A percentile compares a stretch with the other conserved stretches of the same genome.
Evolutionary conservation across 768 basidiomycete species (phyloP).

Genomic region (Epithele typhae): DNA sequence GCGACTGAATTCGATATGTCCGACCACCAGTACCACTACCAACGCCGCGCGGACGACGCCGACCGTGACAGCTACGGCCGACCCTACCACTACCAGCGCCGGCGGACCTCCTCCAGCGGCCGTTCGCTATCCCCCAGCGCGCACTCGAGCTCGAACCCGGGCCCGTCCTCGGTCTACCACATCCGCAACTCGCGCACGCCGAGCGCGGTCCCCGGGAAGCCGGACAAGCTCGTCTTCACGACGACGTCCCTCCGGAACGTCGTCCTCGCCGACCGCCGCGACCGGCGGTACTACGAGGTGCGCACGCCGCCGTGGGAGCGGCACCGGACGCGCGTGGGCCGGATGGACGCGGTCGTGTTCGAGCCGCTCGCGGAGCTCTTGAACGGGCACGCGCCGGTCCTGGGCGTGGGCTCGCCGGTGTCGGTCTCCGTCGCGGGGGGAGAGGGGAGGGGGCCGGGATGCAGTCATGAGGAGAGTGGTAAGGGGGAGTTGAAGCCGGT

Average conservation of each 20-base stretch:
- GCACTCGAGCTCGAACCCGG: neutral
- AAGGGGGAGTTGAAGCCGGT: slow-evolving; percentile 22
- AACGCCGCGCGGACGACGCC: too few relatives aligned
- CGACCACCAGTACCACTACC: too few relatives aligned
- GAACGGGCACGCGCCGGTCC: slow-evolving; percentile 26
- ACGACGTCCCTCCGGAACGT: slow-evolving; percentile 35
- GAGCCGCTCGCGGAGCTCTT: slow-evolving; percentile 29
- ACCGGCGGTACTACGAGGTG: slow-evolving; percentile 37
- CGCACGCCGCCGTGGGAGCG: slow-evolving; percentile 35
- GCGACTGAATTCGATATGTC: too few relatives aligned
- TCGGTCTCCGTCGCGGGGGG: slow-evolving; percentile 24
- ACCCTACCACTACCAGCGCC: too few relatives aligned
- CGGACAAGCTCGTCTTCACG: slow-evolving; percentile 30
- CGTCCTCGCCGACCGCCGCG: slow-evolving; percentile 33
- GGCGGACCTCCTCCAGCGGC: too few relatives aligned
- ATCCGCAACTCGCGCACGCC: slow-evolving; percentile 2
- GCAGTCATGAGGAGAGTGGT: slow-evolving; percentile 20
- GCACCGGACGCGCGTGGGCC: slow-evolving; percentile 29
- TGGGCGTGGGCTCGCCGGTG: too few relatives aligned
- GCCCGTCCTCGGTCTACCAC: slow-evolving; percentile 11
- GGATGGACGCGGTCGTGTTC: slow-evolving; percentile 29
- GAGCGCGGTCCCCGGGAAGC: neutral
- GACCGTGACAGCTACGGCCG: too few relatives aligned
- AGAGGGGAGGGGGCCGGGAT: slow-evolving; percentile 19
- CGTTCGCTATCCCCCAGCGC: too few relatives aligned